phyloP scores from a whole-genome alignment of 148 eudicot genomes.

The Silene latifolia region DNA sequence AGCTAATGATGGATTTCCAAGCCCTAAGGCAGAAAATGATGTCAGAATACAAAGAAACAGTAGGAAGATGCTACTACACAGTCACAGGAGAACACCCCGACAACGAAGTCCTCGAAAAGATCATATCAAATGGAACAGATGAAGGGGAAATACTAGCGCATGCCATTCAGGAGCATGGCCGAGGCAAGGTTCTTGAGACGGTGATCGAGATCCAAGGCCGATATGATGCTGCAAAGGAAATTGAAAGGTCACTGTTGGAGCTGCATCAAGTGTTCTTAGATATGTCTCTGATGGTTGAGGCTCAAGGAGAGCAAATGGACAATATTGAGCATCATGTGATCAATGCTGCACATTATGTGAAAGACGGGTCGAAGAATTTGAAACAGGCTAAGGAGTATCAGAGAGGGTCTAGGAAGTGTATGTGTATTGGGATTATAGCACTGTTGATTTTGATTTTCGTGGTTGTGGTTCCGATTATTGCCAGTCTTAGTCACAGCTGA shows the following conservation, averaged over 20 bases:
- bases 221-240: conserved; percentile 78
- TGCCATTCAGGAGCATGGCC: conserved; percentile 90
- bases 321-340: conserved; percentile 88
- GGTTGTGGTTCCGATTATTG: conserved; percentile 53
- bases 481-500: conserved; percentile 60
- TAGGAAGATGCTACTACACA: conserved; percentile 70
- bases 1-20: conserved; percentile 93
- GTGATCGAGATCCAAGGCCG: conserved; percentile 92
- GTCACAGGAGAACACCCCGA: conserved; percentile 87
- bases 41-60: conserved; percentile 82
- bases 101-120: conserved; percentile 72
- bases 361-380: conserved; percentile 56
- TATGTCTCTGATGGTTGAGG: conserved; percentile 95
- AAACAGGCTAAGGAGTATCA: conserved; percentile 74
- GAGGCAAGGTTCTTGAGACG: conserved; percentile 85
- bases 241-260: conserved; percentile 74
- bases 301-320: conserved; percentile 89
- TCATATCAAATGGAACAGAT: conserved; percentile 53
- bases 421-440: conserved; percentile 64
- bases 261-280: conserved; percentile 87
- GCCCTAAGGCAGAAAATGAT: conserved; percentile 69
- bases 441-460: conserved; percentile 54
- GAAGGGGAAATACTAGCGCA: conserved; percentile 63
- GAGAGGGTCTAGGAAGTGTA: conserved; percentile 63
- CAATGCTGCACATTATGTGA: conserved; percentile 64